These are phyloP conservation scores for Colletotrichum zoysiae DNA, from an alignment of 2,329 filamentous ascomycete genomes.

Conservation along the genomic window DNA sequence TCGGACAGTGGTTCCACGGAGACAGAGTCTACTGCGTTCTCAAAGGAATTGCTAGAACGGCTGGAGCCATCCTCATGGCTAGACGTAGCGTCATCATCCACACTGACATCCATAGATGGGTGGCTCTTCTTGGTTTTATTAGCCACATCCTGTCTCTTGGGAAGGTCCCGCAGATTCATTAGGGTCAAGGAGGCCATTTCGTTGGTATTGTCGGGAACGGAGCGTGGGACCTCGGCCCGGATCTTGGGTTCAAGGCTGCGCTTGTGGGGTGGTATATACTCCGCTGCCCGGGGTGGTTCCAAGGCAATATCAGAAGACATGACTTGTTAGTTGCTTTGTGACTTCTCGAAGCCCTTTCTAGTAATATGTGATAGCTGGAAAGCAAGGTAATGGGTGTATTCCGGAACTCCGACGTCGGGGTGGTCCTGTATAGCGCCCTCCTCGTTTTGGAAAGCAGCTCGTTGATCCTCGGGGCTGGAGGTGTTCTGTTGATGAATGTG, in stretches of 20 bases:
- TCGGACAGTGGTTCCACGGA: neutral
- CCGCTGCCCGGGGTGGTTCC: neutral
- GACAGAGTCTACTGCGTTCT: neutral
- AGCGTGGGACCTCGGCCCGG: neutral
- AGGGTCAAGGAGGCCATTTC: neutral
- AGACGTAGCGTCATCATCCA: neutral
- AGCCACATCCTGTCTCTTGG: neutral
- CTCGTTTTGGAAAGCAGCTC: neutral
- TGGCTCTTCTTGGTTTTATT: conserved; percentile 30
- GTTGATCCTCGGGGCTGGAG: neutral
- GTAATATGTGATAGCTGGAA: neutral
- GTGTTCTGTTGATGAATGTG: neutral
- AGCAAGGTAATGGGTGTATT: neutral
- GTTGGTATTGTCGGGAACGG: neutral
- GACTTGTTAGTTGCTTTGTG: neutral
- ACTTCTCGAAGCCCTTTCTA: neutral
- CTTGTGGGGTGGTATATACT: conserved; percentile 16
- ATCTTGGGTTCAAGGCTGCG: neutral
- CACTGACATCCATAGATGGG: conserved; percentile 34
- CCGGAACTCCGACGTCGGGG: neutral
- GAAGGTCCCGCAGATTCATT: conserved; percentile 9
- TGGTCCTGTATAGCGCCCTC: neutral
- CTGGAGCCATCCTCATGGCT: neutral
- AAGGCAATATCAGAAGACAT: neutral
- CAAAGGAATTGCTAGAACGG: neutral